phyloP scores from a whole-genome alignment of 2,329 filamentous ascomycete species.

The Microdochium trichocladiopsis region DNA sequence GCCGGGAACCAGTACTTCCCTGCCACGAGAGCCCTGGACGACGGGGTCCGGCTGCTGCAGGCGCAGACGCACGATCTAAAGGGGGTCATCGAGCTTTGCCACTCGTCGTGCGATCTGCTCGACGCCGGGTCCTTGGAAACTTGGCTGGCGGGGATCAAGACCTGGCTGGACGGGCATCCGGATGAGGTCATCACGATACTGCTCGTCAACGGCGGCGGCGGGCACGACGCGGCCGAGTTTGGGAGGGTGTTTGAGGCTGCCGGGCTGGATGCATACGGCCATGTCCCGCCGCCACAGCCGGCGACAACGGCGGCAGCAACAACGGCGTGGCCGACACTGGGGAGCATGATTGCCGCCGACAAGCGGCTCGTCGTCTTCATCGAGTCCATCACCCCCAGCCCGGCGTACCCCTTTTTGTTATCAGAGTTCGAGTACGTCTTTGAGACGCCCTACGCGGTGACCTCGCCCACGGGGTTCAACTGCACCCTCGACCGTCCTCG shows the following conservation, averaged over 20 bases:
- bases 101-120: conserved; percentile 58
- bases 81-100: conserved; percentile 59
- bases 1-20: conserved; percentile 71
- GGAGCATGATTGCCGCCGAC: conserved; percentile 55
- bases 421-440: conserved; percentile 62
- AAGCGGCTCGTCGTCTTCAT: conserved; percentile 65
- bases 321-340: conserved; percentile 63
- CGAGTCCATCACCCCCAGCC: conserved; percentile 39
- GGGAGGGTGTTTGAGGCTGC: conserved; percentile 46
- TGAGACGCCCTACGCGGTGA: conserved; percentile 65
- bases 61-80: conserved; percentile 62
- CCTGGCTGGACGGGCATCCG: conserved; percentile 62
- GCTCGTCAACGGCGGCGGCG: conserved; percentile 64
- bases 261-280: conserved; percentile 56
- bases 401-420: conserved; percentile 49
- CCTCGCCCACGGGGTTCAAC: conserved; percentile 56
- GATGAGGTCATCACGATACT: conserved; percentile 72
- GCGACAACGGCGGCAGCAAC: conserved; percentile 24
- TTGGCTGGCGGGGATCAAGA: conserved; percentile 59
- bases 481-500: conserved; percentile 62
- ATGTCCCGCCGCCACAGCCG: conserved; percentile 33
- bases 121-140: conserved; percentile 59
- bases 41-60: conserved; percentile 65
- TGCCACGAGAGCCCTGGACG: conserved; percentile 61
- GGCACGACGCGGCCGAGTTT: conserved; percentile 46